phyloP scores from a whole-genome alignment of 805 yeast species.

The Diddensiella santjacobensis region DNA sequence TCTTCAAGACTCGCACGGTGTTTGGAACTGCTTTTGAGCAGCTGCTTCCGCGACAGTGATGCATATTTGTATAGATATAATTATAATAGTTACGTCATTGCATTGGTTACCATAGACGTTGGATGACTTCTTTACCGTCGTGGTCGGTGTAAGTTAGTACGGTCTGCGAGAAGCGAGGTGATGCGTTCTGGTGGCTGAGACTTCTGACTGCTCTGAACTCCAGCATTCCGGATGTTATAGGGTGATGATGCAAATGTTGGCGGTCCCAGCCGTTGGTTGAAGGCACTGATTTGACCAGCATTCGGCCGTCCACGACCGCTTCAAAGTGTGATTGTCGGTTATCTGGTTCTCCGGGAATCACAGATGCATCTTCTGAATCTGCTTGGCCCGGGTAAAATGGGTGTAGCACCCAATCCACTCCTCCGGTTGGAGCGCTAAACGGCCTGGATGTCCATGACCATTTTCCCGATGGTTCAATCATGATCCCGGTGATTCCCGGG shows the following conservation, averaged over 20 bases:
- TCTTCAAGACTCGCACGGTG: conserved; percentile 68
- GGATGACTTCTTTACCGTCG: conserved; percentile 3
- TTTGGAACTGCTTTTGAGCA: conserved; percentile 23
- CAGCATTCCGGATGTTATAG: conserved; percentile 5
- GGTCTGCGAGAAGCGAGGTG: conserved; percentile 14
- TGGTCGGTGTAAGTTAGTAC: conserved; percentile 11
- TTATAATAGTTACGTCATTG: no score
- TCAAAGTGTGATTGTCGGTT: conserved; percentile 12
- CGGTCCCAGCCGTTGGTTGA: background rate
- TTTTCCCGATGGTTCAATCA: conserved; percentile 16
- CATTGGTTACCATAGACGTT: conserved; percentile 14
- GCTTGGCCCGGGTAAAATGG: conserved; percentile 18
- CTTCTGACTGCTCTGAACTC: conserved; percentile 15
- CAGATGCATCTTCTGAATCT: conserved; percentile 18
- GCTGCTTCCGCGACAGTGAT: conserved; percentile 4
- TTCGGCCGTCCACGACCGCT: conserved; percentile 18
- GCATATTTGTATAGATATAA: background rate
- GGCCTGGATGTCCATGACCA: conserved; percentile 18
- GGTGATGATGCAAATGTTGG: background rate
- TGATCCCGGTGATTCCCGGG: conserved; percentile 22
- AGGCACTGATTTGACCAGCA: conserved; percentile 2
- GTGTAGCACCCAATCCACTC: conserved; percentile 16
- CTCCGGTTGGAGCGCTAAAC: conserved; percentile 12
- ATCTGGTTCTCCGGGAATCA: conserved; percentile 5
- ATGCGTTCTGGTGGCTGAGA: conserved; percentile 13